These are phyloP conservation scores for Vicia villosa DNA, from an alignment of 306 rosid species.

Conservation along the genomic window DNA sequence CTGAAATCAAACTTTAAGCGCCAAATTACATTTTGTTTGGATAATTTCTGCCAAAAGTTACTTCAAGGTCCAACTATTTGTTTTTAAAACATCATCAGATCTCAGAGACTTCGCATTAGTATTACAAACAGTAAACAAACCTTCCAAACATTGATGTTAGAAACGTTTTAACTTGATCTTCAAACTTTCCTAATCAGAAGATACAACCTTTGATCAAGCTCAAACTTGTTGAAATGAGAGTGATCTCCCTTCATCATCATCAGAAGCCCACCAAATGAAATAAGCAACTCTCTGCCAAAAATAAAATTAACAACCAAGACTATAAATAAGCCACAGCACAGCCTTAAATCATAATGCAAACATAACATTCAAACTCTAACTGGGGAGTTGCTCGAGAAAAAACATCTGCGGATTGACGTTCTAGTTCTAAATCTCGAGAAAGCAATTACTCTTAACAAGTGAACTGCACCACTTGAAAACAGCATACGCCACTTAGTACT, in stretches of 20 bases:
- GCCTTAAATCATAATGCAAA: slow-evolving; percentile 20
- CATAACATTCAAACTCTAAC: slow-evolving; percentile 21
- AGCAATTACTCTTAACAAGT: neutral
- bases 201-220: slow-evolving; percentile 72
- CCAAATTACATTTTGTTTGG: neutral
- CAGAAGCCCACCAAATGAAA: slow-evolving; percentile 94
- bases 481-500: neutral
- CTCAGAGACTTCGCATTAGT: neutral
- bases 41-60: neutral
- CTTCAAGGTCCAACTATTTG: slow-evolving; percentile 25
- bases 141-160: neutral
- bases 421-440: neutral
- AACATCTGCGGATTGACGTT: neutral
- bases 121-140: neutral
- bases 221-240: slow-evolving; percentile 59
- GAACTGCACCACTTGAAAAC: slow-evolving; percentile 2
- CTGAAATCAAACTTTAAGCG: neutral
- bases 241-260: slow-evolving; percentile 88
- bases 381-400: slow-evolving; percentile 7
- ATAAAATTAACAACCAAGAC: slow-evolving; percentile 1
- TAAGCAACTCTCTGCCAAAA: slow-evolving; percentile 61
- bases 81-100: neutral
- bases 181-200: slow-evolving; percentile 87
- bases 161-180: slow-evolving; percentile 24
- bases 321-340: neutral